Conservation (phyloP, 2,329 filamentous ascomycete genomes). For the Microcyclosporella mali region DNA sequence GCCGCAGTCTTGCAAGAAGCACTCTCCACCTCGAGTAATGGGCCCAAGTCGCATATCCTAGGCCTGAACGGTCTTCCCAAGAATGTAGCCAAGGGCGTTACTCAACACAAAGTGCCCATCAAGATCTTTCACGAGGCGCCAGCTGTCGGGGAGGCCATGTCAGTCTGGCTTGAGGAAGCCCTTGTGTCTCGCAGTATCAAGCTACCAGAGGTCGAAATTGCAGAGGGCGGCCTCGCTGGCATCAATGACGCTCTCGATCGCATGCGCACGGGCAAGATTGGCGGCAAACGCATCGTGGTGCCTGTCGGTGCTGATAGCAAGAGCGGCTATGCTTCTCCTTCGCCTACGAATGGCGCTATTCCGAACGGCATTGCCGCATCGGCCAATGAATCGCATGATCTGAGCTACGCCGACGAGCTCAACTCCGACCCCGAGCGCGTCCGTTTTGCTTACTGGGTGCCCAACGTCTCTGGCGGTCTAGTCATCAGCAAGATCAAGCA, state of each 20-base stretch:
- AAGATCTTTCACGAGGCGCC: conserved; percentile 68
- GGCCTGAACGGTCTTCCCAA: conserved; percentile 65
- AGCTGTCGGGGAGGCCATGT: conserved; percentile 56
- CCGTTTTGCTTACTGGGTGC: conserved; percentile 50
- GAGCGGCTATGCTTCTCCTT: conserved; percentile 7
- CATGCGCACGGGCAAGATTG: conserved; percentile 59
- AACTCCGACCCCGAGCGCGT: conserved; percentile 41
- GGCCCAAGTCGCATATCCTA: conserved; percentile 50
- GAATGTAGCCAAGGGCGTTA: conserved; percentile 40
- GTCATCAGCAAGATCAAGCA: conserved; percentile 50
- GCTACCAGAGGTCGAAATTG: conserved; percentile 60
- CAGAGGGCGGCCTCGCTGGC: conserved; percentile 56
- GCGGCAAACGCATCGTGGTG: conserved; percentile 65
- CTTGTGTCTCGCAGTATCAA: conserved; percentile 49
- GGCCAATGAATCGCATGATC: conserved; percentile 14
- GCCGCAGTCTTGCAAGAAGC: conserved; percentile 53
- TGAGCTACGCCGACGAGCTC: conserved; percentile 34
- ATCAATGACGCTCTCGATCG: conserved; percentile 64
- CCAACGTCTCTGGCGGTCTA: conserved; percentile 49
- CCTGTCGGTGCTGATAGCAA: conserved; percentile 24
- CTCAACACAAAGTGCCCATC: conserved; percentile 63
- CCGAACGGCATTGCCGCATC: conserved; percentile 16
- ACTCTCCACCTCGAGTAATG: conserved; percentile 33
- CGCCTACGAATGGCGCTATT: conserved; percentile 8
- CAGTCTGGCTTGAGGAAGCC: conserved; percentile 62